Evolutionary conservation across 768 basidiomycete species (phyloP).

Genomic region (Calocybe cyanea): DNA sequence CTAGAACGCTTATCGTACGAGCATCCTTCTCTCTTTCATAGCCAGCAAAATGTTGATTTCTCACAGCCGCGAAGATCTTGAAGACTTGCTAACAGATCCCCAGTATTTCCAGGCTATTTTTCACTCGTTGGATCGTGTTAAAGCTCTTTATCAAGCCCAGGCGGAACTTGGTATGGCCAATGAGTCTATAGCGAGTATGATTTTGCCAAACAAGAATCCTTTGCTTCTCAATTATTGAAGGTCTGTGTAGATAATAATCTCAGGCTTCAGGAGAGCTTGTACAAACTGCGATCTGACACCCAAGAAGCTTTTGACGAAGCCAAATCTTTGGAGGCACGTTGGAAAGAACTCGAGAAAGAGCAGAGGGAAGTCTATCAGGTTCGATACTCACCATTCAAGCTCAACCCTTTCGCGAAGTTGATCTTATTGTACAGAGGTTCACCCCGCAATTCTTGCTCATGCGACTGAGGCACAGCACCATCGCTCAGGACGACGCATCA

Average conservation of each 20-base stretch:
- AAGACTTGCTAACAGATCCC: conserved; percentile 80
- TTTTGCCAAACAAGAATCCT: not conserved
- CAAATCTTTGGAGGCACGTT: conserved; percentile 71
- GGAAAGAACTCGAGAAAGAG: conserved; percentile 85
- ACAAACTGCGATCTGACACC: conserved; percentile 75
- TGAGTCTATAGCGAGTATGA: conserved; percentile 80
- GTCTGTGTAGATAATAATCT: conserved; percentile 62
- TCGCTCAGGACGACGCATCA: conserved; percentile 85
- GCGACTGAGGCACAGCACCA: conserved; percentile 83
- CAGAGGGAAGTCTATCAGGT: conserved; percentile 91
- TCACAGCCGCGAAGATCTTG: conserved; percentile 82
- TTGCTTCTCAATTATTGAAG: not conserved
- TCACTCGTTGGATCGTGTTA: conserved; percentile 72
- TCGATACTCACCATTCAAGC: conserved; percentile 7
- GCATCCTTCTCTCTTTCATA: too few species aligned
- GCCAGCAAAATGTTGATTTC: not conserved
- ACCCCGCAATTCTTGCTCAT: conserved; percentile 85
- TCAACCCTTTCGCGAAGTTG: not conserved
- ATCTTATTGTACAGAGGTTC: conserved; percentile 58
- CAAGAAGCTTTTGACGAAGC: conserved; percentile 87
- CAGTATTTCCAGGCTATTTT: conserved; percentile 86
- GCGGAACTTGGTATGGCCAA: conserved; percentile 80
- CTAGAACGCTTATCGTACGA: conserved; percentile 68
- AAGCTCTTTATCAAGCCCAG: conserved; percentile 70
- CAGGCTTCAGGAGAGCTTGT: conserved; percentile 70